Evolutionary conservation across 129 eudicot species (phyloP).

Genomic region (Ambrosia trifida): DNA sequence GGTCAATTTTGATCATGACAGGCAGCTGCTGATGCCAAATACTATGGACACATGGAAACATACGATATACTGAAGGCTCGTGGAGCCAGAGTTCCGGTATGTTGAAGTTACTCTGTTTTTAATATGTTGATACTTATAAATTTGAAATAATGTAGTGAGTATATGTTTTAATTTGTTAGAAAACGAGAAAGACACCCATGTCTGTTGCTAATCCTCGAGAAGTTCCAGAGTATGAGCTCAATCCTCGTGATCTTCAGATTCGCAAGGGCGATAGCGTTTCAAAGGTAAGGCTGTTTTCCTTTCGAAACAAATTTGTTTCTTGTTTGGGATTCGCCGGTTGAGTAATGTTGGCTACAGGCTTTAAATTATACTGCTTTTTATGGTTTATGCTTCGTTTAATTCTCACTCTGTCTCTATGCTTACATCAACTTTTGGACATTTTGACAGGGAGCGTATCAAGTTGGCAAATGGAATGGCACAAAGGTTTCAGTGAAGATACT

Average conservation of each 20-base stretch:
- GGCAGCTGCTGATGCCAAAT: slow-evolving; percentile 97
- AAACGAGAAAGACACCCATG: slow-evolving; percentile 87
- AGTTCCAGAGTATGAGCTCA: slow-evolving; percentile 94
- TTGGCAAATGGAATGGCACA: slow-evolving; percentile 95
- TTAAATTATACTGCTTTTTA: not conserved
- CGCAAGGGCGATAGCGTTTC: slow-evolving; percentile 82
- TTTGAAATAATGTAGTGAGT: slow-evolving; percentile 12
- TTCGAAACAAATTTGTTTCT: not conserved
- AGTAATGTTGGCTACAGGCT: not conserved
- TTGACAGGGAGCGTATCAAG: slow-evolving; percentile 77
- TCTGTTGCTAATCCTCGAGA: slow-evolving; percentile 83
- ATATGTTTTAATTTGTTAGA: slow-evolving; percentile 45
- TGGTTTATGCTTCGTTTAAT: not conserved
- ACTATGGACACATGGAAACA: slow-evolving; percentile 72
- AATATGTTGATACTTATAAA: not conserved
- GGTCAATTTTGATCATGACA: slow-evolving; percentile 30
- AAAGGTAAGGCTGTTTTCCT: slow-evolving; percentile 51
- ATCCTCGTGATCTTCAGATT: slow-evolving; percentile 83
- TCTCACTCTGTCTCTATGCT: not conserved
- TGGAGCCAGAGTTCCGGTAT: slow-evolving; percentile 86
- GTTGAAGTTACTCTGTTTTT: slow-evolving; percentile 9
- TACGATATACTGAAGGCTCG: slow-evolving; percentile 78
- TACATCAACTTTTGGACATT: slow-evolving; percentile 26
- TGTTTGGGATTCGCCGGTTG: not conserved
- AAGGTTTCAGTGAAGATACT: slow-evolving; percentile 95